Evolutionary conservation across 139 green algal genomes (phyloP).

Genomic region (Chlamydomonas applanata): DNA sequence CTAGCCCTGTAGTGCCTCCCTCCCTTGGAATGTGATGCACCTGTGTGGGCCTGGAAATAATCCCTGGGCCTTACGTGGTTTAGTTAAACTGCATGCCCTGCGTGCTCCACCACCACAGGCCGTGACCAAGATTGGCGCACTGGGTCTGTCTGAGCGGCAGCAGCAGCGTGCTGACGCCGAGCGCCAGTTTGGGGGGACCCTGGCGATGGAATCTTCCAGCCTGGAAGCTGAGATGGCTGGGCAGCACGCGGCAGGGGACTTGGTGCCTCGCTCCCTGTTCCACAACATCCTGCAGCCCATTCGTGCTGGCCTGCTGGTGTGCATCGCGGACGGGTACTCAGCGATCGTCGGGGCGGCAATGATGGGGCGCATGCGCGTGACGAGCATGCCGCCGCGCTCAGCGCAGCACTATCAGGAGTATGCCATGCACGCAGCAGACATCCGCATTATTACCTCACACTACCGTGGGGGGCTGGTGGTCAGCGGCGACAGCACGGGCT

Average conservation of each 20-base stretch:
- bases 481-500: slow-evolving; percentile 26
- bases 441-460: slow-evolving; percentile 20
- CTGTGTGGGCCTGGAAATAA: too few species aligned
- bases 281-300: slow-evolving; percentile 18
- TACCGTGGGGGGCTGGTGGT: slow-evolving; percentile 23
- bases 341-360: slow-evolving; percentile 13
- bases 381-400: not conserved
- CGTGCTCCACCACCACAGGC: too few species aligned
- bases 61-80: too few species aligned
- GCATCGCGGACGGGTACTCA: not conserved
- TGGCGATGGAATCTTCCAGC: too few species aligned
- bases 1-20: too few species aligned
- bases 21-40: too few species aligned
- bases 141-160: too few species aligned
- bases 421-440: slow-evolving; percentile 22
- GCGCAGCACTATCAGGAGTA: slow-evolving; percentile 23
- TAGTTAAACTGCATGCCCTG: too few species aligned
- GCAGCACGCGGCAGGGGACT: not conserved
- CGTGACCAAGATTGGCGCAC: too few species aligned
- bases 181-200: too few species aligned
- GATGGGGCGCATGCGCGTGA: slow-evolving; percentile 12
- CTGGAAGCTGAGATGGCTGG: too few species aligned
- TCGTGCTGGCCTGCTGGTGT: slow-evolving; percentile 22
- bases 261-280: slow-evolving; percentile 10
- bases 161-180: too few species aligned